phyloP scores from a whole-genome alignment of 176 grass and related monocot species.

The Chloris gayana region DNA sequence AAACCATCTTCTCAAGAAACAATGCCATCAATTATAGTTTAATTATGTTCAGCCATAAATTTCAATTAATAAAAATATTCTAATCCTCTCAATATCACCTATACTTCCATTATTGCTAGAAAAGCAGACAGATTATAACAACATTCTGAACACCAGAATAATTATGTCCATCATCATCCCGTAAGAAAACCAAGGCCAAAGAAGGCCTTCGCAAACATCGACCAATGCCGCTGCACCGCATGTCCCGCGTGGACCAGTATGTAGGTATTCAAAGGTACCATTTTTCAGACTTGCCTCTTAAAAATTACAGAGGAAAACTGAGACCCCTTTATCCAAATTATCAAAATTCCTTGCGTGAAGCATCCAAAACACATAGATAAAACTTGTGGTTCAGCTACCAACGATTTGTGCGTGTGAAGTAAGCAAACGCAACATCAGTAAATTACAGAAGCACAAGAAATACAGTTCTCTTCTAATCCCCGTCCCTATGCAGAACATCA shows the following conservation, averaged over 20 bases:
- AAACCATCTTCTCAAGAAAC: background rate
- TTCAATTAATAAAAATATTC: background rate
- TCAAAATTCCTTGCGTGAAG: background rate
- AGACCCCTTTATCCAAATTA: background rate
- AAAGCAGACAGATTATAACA: slow-evolving; percentile 4
- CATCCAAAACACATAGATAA: background rate
- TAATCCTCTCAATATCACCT: background rate
- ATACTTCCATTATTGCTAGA: slow-evolving; percentile 19
- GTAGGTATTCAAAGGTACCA: background rate
- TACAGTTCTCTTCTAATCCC: background rate
- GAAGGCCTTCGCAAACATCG: background rate
- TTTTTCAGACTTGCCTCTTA: background rate
- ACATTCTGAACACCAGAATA: slow-evolving; percentile 1
- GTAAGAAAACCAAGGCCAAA: background rate
- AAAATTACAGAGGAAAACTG: background rate
- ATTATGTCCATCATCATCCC: background rate
- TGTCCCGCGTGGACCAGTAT: background rate
- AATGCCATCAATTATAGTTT: background rate
- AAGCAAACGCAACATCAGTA: background rate
- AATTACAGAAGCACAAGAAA: background rate
- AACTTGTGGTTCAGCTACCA: background rate
- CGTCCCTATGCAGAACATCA: background rate
- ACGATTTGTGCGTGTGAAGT: background rate
- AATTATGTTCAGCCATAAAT: slow-evolving; percentile 24
- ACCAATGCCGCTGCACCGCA: background rate